A percentile compares a stretch with the other conserved stretches of the same genome.
phyloP scores from a whole-genome alignment of 2,329 filamentous ascomycete species.

The Stemphylium vesicarium region DNA sequence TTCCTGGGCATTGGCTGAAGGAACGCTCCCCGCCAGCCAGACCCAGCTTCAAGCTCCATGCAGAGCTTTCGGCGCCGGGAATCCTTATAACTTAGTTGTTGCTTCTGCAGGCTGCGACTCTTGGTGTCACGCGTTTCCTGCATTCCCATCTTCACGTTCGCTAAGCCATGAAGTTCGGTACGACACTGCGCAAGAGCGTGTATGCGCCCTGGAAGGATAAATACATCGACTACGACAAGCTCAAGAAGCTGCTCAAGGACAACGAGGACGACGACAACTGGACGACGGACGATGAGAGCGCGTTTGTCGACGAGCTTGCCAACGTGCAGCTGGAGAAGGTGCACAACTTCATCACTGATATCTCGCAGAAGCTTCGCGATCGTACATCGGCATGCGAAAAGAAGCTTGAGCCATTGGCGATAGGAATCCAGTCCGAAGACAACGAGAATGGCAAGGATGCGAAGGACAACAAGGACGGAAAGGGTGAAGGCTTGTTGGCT shows the following conservation, averaged over 20 bases:
- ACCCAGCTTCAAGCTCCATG: constrained; percentile 8
- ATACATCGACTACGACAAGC: constrained; percentile 94
- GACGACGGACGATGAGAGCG: constrained; percentile 93
- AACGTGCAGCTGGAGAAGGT: constrained; percentile 97
- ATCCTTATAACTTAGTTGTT: constrained; percentile 1
- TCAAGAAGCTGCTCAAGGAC: constrained; percentile 88
- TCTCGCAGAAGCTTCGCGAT: constrained; percentile 81
- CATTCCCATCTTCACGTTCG: neutral
- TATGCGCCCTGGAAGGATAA: constrained; percentile 90
- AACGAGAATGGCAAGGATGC: constrained; percentile 17
- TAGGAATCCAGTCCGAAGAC: constrained; percentile 39
- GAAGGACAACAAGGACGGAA: constrained; percentile 9
- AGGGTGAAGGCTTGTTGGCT: constrained; percentile 22
- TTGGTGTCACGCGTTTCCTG: constrained; percentile 10
- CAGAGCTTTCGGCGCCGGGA: constrained; percentile 18
- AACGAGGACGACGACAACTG: constrained; percentile 67
- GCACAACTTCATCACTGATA: constrained; percentile 82
- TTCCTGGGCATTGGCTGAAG: constrained; percentile 16
- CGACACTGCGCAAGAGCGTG: constrained; percentile 78
- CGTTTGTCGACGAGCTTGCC: constrained; percentile 93
- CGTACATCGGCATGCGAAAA: constrained; percentile 74
- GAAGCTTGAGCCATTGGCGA: constrained; percentile 65
- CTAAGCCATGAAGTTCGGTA: constrained; percentile 85
- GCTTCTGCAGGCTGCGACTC: constrained; percentile 15
- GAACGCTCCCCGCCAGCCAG: constrained; percentile 12